These are phyloP conservation scores for Tritrichomonas musculus DNA, from an alignment of 208 protist species.

Conservation along the genomic window DNA sequence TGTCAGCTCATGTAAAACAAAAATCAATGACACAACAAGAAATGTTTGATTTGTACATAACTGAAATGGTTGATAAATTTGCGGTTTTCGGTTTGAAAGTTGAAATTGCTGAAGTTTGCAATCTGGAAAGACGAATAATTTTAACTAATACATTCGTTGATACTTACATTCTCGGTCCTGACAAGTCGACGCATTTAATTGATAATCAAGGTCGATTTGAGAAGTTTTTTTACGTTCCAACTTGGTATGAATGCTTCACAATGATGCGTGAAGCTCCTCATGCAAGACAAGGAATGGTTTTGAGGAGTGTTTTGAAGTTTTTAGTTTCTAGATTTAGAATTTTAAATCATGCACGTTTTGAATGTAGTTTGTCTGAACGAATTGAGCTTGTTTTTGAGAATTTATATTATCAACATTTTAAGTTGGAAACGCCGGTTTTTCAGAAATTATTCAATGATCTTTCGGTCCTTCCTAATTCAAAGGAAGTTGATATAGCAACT, in stretches of 20 bases:
- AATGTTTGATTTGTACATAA: not conserved
- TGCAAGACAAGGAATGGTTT: not conserved
- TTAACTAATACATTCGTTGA: constrained; percentile 4
- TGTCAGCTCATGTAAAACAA: not conserved
- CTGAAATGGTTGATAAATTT: not conserved
- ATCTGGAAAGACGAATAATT: not conserved
- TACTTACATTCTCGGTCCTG: not conserved
- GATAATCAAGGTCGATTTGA: not conserved
- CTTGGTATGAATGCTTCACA: not conserved
- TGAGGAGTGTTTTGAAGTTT: not conserved
- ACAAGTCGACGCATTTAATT: not conserved
- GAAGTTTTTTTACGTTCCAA: constrained; percentile 13
- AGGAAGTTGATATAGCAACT: not conserved
- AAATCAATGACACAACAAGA: not conserved
- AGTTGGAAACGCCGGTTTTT: not conserved
- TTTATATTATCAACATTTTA: not conserved
- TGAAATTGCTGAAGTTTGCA: not conserved
- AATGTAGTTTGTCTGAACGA: not conserved
- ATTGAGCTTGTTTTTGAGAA: not conserved
- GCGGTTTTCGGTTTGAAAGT: not conserved
- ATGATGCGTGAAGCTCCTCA: not conserved
- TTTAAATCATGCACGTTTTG: not conserved
- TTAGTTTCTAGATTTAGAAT: not conserved
- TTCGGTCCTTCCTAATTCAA: not conserved
- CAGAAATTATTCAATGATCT: not conserved